Percentiles rank a stretch among this genome's conserved stretches.
Conservation (phyloP, 805 yeast species). For the Hanseniaspora guilliermondii region DNA sequence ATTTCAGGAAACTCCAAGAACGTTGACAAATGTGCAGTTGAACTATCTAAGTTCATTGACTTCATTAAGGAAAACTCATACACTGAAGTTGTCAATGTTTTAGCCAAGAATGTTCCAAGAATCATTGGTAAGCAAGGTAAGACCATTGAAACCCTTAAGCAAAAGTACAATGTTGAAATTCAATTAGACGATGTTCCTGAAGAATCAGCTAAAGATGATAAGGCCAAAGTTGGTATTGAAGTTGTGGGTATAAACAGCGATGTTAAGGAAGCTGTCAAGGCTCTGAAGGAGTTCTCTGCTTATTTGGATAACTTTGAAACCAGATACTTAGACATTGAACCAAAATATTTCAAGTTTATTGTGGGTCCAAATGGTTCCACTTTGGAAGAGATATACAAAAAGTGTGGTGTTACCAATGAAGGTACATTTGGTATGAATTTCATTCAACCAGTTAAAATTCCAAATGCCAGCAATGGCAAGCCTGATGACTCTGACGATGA, state of each 20-base stretch:
- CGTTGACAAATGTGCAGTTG: conserved; percentile 71
- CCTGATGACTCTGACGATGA: conserved; percentile 41
- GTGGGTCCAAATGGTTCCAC: conserved; percentile 70
- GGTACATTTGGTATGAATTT: conserved; percentile 18
- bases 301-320: conserved; percentile 52
- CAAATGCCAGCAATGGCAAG: conserved; percentile 45
- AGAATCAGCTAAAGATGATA: conserved; percentile 33
- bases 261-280: conserved; percentile 56
- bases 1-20: conserved; percentile 86
- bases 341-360: conserved; percentile 59
- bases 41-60: conserved; percentile 66
- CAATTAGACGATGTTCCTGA: conserved; percentile 27
- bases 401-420: conserved; percentile 60
- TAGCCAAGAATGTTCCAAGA: conserved; percentile 62
- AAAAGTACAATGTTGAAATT: conserved; percentile 42
- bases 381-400: conserved; percentile 57
- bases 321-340: conserved; percentile 51
- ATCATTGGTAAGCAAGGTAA: conserved; percentile 87
- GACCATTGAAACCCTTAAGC: conserved; percentile 65
- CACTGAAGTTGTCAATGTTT: conserved; percentile 50
- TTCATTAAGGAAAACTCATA: conserved; percentile 82
- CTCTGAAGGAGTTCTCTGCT: conserved; percentile 49
- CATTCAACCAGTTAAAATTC: conserved; percentile 36
- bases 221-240: conserved; percentile 48
- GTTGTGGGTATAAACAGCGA: conserved; percentile 68